These are phyloP conservation scores for Lagerstroemia speciosa DNA, from an alignment of 345 rosid species.

Conservation along the genomic window DNA sequence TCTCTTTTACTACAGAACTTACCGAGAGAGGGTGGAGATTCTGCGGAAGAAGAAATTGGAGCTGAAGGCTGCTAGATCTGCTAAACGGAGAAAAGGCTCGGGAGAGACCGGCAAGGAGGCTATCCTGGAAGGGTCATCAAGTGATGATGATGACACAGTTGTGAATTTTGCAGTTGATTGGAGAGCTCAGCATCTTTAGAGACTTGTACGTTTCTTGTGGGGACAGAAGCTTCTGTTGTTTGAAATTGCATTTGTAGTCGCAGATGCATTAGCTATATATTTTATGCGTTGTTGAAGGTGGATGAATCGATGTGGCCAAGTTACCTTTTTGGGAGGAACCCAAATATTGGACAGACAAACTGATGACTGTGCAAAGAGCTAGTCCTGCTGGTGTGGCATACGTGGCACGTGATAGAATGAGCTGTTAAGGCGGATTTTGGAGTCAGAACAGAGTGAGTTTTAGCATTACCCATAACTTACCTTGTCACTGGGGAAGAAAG, in stretches of 20 bases:
- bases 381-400: neutral
- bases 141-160: slow-evolving; percentile 57
- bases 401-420: neutral
- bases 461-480: neutral
- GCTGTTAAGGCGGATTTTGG: neutral
- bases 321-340: neutral
- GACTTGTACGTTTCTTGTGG: neutral
- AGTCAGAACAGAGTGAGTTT: neutral
- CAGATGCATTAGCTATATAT: neutral
- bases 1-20: slow-evolving; percentile 29
- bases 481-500: neutral
- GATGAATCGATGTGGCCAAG: neutral
- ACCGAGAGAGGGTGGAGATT: slow-evolving; percentile 54
- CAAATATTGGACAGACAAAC: neutral
- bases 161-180: slow-evolving; percentile 74
- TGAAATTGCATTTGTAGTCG: neutral
- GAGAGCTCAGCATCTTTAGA: slow-evolving; percentile 91
- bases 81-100: slow-evolving; percentile 40
- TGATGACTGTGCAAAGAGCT: neutral
- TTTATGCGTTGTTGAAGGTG: neutral
- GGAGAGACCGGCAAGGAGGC: slow-evolving; percentile 25
- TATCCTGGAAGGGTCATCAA: slow-evolving; percentile 40
- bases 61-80: slow-evolving; percentile 46
- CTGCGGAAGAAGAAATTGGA: slow-evolving; percentile 65
- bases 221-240: neutral